Evolutionary conservation across 139 green algal species (phyloP), one percentile per base, ranked within the genome.

Genomic region (Limnomonas spitsbergensis): DNA sequence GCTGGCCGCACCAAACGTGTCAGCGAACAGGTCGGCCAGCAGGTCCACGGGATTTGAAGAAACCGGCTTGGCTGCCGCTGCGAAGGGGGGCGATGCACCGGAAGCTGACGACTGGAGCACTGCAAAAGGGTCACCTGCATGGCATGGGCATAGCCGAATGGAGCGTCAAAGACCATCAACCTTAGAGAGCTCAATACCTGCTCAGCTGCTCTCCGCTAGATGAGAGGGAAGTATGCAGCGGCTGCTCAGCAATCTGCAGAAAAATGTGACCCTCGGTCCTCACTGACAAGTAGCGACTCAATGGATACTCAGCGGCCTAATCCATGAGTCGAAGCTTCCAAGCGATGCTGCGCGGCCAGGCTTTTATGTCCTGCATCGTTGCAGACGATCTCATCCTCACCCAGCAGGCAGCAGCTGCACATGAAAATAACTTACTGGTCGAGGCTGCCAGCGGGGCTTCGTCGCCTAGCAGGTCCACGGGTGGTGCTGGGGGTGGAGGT

Each of bases 11-110:
- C 14, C 14, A 14, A 61, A 14, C 20, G 47, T 61, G 47, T 61
- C 47, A 61, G 47, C 14, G 47, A 92, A 83, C 9, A 92, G 80
- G 53, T 92, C 89, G 35, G 83, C 82, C 34, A 91, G 85, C 34
- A 87, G 82, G 74, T 91, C 83, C n/a, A 88, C 38, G 31, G 82
- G 78, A 20, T 81, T 83, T 20, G 78, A 61, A 38, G 80, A 53
- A 38, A 20, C 14, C 14, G 47, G 56, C 74, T 82, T 85, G 29
- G 54, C 42, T 6, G 79, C 53, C 9, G 70, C 27, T 20, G 68
- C 40, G 66, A 42, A 29, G 71, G 76, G 9, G 2, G 76, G 27
- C 27, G 47, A 29, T 6, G 72, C 52, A 38, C 1, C 74, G 37
- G 66, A 54, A 38, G 67, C 68, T 42, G 67, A 20, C 40, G 56